Conservation (phyloP, 768 basidiomycete genomes). For the Tylopilus balloui region DNA sequence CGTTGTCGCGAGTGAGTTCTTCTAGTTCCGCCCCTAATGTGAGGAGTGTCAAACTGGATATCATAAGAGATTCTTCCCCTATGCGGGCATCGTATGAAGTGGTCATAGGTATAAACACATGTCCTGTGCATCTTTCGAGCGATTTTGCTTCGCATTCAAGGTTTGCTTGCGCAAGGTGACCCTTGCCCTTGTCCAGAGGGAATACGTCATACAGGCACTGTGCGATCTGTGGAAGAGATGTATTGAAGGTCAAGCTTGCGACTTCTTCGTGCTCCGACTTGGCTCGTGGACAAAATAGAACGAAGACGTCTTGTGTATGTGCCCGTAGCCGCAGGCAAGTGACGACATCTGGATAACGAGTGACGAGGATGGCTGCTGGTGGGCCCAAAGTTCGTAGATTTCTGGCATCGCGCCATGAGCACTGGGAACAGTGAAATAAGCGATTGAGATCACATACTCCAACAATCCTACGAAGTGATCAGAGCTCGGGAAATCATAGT, state of each 20-base stretch:
- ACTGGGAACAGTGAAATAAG: background rate
- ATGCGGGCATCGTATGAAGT: constrained; percentile 10
- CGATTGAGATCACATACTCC: constrained; percentile 10
- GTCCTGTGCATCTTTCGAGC: constrained; percentile 49
- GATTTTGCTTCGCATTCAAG: constrained; percentile 54
- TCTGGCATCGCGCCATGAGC: constrained; percentile 18
- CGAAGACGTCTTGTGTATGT: constrained; percentile 36
- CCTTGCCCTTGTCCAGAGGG: constrained; percentile 35
- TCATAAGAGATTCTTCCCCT: constrained; percentile 36
- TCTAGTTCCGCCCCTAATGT: constrained; percentile 37
- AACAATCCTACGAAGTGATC: constrained; percentile 28
- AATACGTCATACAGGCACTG: constrained; percentile 42
- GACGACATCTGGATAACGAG: constrained; percentile 58
- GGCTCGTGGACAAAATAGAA: constrained; percentile 59
- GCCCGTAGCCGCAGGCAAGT: constrained; percentile 38
- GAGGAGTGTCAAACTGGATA: constrained; percentile 49
- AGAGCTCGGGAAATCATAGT: constrained; percentile 34
- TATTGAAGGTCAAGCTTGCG: constrained; percentile 50
- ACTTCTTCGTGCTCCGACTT: constrained; percentile 46
- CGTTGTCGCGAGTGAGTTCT: constrained; percentile 34
- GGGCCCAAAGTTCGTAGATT: constrained; percentile 13
- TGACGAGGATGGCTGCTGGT: constrained; percentile 42
- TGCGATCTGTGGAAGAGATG: constrained; percentile 39
- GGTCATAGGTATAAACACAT: constrained; percentile 43
- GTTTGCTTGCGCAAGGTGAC: constrained; percentile 32